A percentile compares a stretch with the other conserved stretches of the same genome.
Evolutionary conservation across 345 rosid genomes (phyloP).

Genomic region (Jatropha curcas): DNA sequence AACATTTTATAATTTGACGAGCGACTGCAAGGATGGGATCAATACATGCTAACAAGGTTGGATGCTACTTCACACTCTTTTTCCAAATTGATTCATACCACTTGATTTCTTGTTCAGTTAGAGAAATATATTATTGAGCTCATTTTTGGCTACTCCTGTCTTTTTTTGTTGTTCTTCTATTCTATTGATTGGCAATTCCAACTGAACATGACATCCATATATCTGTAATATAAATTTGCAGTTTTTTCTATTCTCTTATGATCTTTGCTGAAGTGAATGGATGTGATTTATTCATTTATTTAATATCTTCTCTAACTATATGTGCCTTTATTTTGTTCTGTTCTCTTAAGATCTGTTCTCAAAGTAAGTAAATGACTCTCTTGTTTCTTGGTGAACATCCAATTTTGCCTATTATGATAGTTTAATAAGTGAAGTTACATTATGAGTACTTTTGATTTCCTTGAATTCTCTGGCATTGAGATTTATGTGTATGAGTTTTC

Average conservation of each 20-base stretch:
- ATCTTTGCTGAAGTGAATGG: neutral
- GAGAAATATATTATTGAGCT: slow-evolving; percentile 21
- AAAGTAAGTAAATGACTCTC: neutral
- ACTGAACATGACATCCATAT: slow-evolving; percentile 14
- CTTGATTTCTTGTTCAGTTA: slow-evolving; percentile 19
- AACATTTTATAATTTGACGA: slow-evolving; percentile 83
- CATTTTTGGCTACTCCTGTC: slow-evolving; percentile 10
- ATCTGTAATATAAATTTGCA: slow-evolving; percentile 26
- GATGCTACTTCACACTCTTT: slow-evolving; percentile 12
- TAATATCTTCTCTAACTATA: neutral
- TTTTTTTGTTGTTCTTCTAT: slow-evolving; percentile 24
- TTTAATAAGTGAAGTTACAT: neutral
- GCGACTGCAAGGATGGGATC: slow-evolving; percentile 88
- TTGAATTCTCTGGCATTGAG: neutral
- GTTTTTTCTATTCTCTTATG: neutral
- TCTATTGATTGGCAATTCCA: slow-evolving; percentile 19
- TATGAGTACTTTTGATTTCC: neutral
- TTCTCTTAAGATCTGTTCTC: neutral
- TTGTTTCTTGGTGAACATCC: neutral
- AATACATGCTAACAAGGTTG: slow-evolving; percentile 70
- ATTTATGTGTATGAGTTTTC: neutral
- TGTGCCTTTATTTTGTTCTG: neutral
- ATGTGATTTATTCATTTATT: neutral
- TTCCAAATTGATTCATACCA: slow-evolving; percentile 13
- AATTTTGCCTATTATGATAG: neutral